Conservation (phyloP, 139 green algal genomes). For the Asterochloris erici region DNA sequence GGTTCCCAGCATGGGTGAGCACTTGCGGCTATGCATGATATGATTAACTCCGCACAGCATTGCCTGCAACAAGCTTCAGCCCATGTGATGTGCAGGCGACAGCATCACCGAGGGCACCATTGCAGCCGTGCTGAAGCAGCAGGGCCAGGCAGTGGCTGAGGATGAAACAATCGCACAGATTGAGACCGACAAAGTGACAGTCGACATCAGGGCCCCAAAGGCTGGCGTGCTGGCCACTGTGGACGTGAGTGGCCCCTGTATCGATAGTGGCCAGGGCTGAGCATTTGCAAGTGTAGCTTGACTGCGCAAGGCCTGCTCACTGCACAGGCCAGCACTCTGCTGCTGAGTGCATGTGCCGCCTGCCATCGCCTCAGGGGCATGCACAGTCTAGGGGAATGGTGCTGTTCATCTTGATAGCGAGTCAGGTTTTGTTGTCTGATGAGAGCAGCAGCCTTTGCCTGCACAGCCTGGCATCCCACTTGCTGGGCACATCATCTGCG, state of each 20-base stretch:
- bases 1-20: too few relatives aligned
- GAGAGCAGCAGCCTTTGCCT: too few relatives aligned
- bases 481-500: too few relatives aligned
- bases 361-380: too few relatives aligned
- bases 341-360: too few relatives aligned
- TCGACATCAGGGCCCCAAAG: slow-evolving; percentile 64
- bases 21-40: too few relatives aligned
- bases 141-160: slow-evolving; percentile 78
- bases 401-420: neutral
- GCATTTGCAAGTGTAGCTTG: neutral
- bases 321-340: neutral
- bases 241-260: slow-evolving; percentile 27
- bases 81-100: slow-evolving; percentile 1
- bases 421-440: too few relatives aligned
- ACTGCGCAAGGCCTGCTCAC: neutral
- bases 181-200: slow-evolving; percentile 96
- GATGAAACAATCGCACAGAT: slow-evolving; percentile 97
- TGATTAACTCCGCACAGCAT: too few relatives aligned
- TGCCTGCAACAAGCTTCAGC: neutral
- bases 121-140: slow-evolving; percentile 69
- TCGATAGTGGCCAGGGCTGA: too few relatives aligned
- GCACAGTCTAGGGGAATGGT: neutral
- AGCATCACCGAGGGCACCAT: slow-evolving; percentile 64
- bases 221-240: slow-evolving; percentile 30
- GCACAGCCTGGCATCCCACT: too few relatives aligned